Conservation (phyloP, 371 early-diverging fungal genomes). For the Actinomucor elegans region DNA sequence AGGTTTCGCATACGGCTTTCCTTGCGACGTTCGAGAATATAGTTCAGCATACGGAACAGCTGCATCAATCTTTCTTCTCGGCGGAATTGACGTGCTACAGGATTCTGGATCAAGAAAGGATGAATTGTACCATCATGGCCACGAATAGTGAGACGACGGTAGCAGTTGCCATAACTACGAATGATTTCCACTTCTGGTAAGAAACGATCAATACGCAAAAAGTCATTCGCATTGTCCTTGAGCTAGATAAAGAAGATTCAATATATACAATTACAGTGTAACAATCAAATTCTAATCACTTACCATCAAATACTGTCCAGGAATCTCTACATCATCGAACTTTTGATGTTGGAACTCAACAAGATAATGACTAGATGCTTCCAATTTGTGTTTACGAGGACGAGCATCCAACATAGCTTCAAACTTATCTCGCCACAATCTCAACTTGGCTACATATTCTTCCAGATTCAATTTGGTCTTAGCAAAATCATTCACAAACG, state of each 20-base stretch:
- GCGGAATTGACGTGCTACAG: conserved; percentile 81
- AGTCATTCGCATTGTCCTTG: conserved; percentile 85
- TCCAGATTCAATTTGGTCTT: conserved; percentile 73
- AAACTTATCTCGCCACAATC: conserved; percentile 88
- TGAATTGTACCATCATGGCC: conserved; percentile 90
- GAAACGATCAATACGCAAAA: conserved; percentile 93
- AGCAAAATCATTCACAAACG: conserved; percentile 91
- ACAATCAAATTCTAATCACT: no score
- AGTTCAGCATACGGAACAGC: conserved; percentile 87
- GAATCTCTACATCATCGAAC: conserved; percentile 97
- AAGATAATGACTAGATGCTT: conserved; percentile 86
- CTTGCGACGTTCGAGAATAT: conserved; percentile 73
- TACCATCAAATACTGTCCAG: conserved; percentile 95
- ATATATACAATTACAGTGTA: no score
- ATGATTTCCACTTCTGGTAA: conserved; percentile 83
- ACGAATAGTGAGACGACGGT: conserved; percentile 80
- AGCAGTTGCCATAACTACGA: conserved; percentile 75
- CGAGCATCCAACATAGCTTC: conserved; percentile 81
- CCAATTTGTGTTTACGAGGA: conserved; percentile 80
- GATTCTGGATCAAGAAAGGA: conserved; percentile 92
- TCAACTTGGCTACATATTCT: conserved; percentile 80
- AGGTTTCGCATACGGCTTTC: conserved; percentile 82
- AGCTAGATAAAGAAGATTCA: no score
- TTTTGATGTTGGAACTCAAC: conserved; percentile 97
- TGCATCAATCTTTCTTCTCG: conserved; percentile 95